Evolutionary conservation across 352 stramenopile species (phyloP).

Genomic region (Phytophthora lateralis): DNA sequence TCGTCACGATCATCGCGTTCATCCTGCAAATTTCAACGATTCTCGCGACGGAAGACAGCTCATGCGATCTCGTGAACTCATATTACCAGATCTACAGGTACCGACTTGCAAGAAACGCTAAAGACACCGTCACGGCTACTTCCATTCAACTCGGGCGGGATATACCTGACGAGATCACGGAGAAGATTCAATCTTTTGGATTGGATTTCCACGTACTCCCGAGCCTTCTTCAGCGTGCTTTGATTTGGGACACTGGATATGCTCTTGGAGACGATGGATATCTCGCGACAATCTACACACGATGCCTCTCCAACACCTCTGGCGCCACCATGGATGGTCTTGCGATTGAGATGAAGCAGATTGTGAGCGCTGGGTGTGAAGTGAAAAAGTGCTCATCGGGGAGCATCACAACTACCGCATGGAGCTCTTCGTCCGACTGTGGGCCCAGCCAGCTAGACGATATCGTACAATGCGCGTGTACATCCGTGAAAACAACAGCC

Average conservation of each 20-base stretch:
- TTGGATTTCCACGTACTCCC: slow-evolving; percentile 33
- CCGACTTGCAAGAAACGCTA: not conserved
- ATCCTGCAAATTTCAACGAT: not conserved
- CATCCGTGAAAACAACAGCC: slow-evolving; percentile 18
- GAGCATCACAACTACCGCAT: slow-evolving; percentile 1
- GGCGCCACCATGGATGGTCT: slow-evolving; percentile 24
- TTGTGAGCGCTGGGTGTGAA: slow-evolving; percentile 13
- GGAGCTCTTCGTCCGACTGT: slow-evolving; percentile 24
- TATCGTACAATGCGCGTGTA: slow-evolving; percentile 20
- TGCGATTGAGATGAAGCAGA: slow-evolving; percentile 4
- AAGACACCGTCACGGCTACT: not conserved
- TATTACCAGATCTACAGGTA: slow-evolving; percentile 35
- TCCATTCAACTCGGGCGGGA: slow-evolving; percentile 6
- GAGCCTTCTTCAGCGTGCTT: slow-evolving; percentile 33
- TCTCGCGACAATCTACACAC: slow-evolving; percentile 32
- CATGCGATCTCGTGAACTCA: slow-evolving; percentile 25
- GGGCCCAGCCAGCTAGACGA: slow-evolving; percentile 15
- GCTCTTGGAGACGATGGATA: slow-evolving; percentile 12
- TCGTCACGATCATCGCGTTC: not conserved
- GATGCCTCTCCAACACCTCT: slow-evolving; percentile 16
- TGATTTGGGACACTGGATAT: slow-evolving; percentile 52
- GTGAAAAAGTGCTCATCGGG: slow-evolving; percentile 10
- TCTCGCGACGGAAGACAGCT: not conserved
- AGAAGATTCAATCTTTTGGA: slow-evolving; percentile 21
- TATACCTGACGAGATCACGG: slow-evolving; percentile 29